Evolutionary conservation across 2,329 filamentous ascomycete genomes (phyloP), one percentile per base, ranked within the genome.

Genomic region (Stagonosporopsis cucurbitacearum): DNA sequence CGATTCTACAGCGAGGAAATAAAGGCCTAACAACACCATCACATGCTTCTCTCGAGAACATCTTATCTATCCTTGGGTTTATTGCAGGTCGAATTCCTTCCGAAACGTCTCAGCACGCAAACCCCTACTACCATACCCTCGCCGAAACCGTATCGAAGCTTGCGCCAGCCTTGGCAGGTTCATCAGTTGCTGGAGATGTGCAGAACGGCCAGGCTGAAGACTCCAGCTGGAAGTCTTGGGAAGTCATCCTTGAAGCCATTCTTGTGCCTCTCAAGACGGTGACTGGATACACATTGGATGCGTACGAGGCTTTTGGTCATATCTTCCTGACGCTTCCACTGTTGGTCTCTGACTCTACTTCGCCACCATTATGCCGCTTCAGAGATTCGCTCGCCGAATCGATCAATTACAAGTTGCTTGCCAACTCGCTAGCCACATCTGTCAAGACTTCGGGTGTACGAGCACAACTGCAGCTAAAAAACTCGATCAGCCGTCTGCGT

Each of bases 371-470:
- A 22, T 58, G 58, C 26, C 65, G 50, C 5, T 68, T 75, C 41
- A 66, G 72, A 22, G 69, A 74, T 45, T 65, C 62, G 20, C 64
- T 86, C 32, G 79, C 81, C 28, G 75, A 77, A 17, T 73, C 75
- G 17, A 76, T 85, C 55, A 81, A 84, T 61, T 82, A 83, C 61
- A 81, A 82, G 56, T 66, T 82, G 63, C 58, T 76, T 69, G 63
- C 69, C 43, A 63, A 65, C 47, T 66, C 74, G 6, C 39, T 77
- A 26, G 67, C 72, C 7, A 70, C 66, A 7, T 56, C 69, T 2
- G 58, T 76, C 42, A 72, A 64, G 41, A 56, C 42, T 2, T 63
- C 60, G 5, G 67, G 71, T 17, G 58, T 71, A 15, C 61, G 66
- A n/a, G 57, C 60, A 15, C 74, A 57, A 39, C 58, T 50, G 50